phyloP scores from a whole-genome alignment of 768 basidiomycete species.

The Exsudoporus frostii region DNA sequence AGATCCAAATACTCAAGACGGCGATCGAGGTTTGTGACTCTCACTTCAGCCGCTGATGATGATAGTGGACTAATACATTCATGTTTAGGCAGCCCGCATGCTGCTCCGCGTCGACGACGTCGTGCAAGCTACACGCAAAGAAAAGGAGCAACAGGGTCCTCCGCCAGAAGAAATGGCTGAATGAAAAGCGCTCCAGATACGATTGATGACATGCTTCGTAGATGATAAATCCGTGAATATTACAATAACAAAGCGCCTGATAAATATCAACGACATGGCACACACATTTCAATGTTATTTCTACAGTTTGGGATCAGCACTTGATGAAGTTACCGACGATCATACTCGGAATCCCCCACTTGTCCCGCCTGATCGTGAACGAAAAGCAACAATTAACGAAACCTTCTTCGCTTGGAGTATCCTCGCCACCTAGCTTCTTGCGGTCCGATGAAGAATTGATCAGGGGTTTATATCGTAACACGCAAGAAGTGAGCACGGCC shows the following conservation, averaged over 20 bases:
- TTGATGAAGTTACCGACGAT: constrained; percentile 88
- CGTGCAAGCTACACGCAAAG: constrained; percentile 82
- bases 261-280: constrained; percentile 5
- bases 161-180: constrained; percentile 56
- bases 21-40: constrained; percentile 72
- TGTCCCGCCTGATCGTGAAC: constrained; percentile 83
- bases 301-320: constrained; percentile 36
- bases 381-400: constrained; percentile 87
- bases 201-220: not conserved
- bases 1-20: constrained; percentile 96
- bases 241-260: constrained; percentile 7
- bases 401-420: constrained; percentile 55
- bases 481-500: constrained; percentile 89
- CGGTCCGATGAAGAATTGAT: constrained; percentile 40
- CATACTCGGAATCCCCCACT: constrained; percentile 86
- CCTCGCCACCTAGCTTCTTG: constrained; percentile 28
- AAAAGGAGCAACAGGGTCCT: constrained; percentile 46
- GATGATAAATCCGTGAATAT: constrained; percentile 9
- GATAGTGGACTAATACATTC: not conserved
- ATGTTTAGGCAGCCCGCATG: constrained; percentile 74
- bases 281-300: not conserved
- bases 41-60: not conserved
- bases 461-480: constrained; percentile 73
- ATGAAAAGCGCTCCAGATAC: not conserved
- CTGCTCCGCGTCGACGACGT: constrained; percentile 92